Conservation (phyloP, 352 stramenopile species). For the Phytopythium kandeliae region DNA sequence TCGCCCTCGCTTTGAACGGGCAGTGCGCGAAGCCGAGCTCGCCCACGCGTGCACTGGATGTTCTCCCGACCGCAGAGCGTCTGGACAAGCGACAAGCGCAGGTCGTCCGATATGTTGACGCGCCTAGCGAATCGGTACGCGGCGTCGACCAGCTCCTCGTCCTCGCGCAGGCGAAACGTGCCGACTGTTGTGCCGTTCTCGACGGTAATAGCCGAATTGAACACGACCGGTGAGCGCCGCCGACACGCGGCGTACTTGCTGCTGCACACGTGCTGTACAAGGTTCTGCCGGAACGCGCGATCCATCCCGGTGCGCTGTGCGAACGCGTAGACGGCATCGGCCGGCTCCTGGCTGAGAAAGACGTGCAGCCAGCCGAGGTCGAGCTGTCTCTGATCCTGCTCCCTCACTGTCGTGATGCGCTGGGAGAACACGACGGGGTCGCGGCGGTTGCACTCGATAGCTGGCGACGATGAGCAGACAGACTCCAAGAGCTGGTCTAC, state of each 20-base stretch:
- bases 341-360: slow-evolving; percentile 39
- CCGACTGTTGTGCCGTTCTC: slow-evolving; percentile 36
- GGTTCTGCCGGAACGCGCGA: slow-evolving; percentile 32
- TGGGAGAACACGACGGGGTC: slow-evolving; percentile 48
- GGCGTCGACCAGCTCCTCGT: slow-evolving; percentile 67
- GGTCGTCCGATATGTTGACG: slow-evolving; percentile 39
- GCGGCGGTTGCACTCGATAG: slow-evolving; percentile 28
- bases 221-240: slow-evolving; percentile 35
- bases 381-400: slow-evolving; percentile 10
- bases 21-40: slow-evolving; percentile 44
- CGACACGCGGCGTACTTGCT: slow-evolving; percentile 53
- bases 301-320: slow-evolving; percentile 22
- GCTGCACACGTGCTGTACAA: slow-evolving; percentile 42
- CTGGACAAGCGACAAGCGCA: slow-evolving; percentile 45
- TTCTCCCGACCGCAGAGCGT: slow-evolving; percentile 45
- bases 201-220: slow-evolving; percentile 46
- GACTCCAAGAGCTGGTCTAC: slow-evolving; percentile 33
- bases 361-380: slow-evolving; percentile 45
- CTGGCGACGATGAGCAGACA: slow-evolving; percentile 27
- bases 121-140: slow-evolving; percentile 47
- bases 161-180: slow-evolving; percentile 38
- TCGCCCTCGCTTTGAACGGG: slow-evolving; percentile 28
- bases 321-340: slow-evolving; percentile 48
- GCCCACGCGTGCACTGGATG: slow-evolving; percentile 55
- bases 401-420: slow-evolving; percentile 21